These are phyloP conservation scores for Coniochaeta prunicola DNA, from an alignment of 2,329 filamentous ascomycete genomes.

Conservation along the genomic window DNA sequence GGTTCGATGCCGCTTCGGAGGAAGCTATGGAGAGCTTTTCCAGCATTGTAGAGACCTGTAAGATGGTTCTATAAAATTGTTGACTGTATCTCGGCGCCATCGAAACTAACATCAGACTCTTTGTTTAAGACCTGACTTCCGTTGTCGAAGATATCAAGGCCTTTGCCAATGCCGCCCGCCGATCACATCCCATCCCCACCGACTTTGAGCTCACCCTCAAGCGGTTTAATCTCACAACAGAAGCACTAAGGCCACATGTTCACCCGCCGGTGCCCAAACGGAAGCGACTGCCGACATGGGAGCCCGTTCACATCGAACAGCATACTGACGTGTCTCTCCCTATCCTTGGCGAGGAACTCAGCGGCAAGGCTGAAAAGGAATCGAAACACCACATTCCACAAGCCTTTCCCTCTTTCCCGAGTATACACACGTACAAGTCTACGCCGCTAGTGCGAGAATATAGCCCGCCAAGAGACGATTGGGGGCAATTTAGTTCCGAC, in stretches of 20 bases:
- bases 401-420: slow-evolving; percentile 55
- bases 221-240: slow-evolving; percentile 42
- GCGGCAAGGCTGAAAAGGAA: slow-evolving; percentile 50
- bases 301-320: slow-evolving; percentile 24
- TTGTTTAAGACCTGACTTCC: slow-evolving; percentile 36
- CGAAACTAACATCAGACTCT: not conserved
- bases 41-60: slow-evolving; percentile 49
- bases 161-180: slow-evolving; percentile 39
- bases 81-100: not conserved
- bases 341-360: slow-evolving; percentile 46
- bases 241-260: slow-evolving; percentile 48
- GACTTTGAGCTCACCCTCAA: slow-evolving; percentile 50
- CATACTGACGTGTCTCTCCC: slow-evolving; percentile 31
- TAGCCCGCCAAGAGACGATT: slow-evolving; percentile 23
- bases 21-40: slow-evolving; percentile 55
- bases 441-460: slow-evolving; percentile 39
- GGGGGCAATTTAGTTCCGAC: slow-evolving; percentile 9
- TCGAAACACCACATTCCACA: slow-evolving; percentile 48
- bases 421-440: slow-evolving; percentile 56
- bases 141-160: slow-evolving; percentile 41
- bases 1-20: slow-evolving; percentile 46
- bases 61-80: slow-evolving; percentile 18
- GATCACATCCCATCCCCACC: slow-evolving; percentile 44
- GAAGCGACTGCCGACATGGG: slow-evolving; percentile 27
- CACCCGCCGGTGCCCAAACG: slow-evolving; percentile 40